A percentile compares a stretch with the other conserved stretches of the same genome.
These are phyloP conservation scores for Monosporascus sp. DNA, from an alignment of 2,329 filamentous ascomycete species.

Conservation along the genomic window DNA sequence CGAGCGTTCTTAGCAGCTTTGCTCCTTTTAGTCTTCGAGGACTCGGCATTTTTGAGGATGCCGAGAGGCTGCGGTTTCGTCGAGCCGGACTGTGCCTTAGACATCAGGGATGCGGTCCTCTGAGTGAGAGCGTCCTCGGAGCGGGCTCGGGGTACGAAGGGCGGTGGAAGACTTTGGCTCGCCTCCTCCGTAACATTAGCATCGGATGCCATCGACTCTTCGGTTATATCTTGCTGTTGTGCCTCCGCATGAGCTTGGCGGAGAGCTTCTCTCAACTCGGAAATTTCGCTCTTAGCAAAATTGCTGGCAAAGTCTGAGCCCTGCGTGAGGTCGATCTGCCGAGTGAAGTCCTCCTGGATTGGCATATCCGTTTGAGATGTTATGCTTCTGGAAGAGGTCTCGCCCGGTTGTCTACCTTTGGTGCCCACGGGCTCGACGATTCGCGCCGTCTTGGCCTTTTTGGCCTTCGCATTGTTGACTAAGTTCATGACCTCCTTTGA, in stretches of 20 bases:
- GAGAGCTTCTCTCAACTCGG: slow-evolving; percentile 13
- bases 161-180: slow-evolving; percentile 24
- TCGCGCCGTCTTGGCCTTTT: slow-evolving; percentile 28
- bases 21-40: not conserved
- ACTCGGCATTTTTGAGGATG: slow-evolving; percentile 31
- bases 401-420: slow-evolving; percentile 21
- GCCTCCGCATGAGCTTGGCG: slow-evolving; percentile 21
- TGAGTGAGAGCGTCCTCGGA: slow-evolving; percentile 12
- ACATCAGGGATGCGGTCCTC: slow-evolving; percentile 9
- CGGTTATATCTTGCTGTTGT: slow-evolving; percentile 16
- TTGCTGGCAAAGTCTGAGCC: slow-evolving; percentile 28
- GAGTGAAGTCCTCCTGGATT: slow-evolving; percentile 32
- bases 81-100: slow-evolving; percentile 11
- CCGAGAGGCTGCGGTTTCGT: slow-evolving; percentile 21
- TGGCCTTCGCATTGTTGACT: slow-evolving; percentile 22
- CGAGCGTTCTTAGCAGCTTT: slow-evolving; percentile 2
- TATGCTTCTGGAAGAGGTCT: slow-evolving; percentile 31
- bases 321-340: slow-evolving; percentile 30
- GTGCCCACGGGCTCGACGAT: slow-evolving; percentile 24
- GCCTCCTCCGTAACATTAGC: slow-evolving; percentile 18
- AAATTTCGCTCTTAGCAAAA: slow-evolving; percentile 23
- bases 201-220: slow-evolving; percentile 14
- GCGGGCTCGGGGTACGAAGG: slow-evolving; percentile 14
- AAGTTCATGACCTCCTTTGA: slow-evolving; percentile 17
- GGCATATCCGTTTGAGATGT: slow-evolving; percentile 27